Percentiles rank a stretch among this genome's conserved stretches.
phyloP scores from a whole-genome alignment of 768 basidiomycete species.

The Tricholoma furcatifolium region DNA sequence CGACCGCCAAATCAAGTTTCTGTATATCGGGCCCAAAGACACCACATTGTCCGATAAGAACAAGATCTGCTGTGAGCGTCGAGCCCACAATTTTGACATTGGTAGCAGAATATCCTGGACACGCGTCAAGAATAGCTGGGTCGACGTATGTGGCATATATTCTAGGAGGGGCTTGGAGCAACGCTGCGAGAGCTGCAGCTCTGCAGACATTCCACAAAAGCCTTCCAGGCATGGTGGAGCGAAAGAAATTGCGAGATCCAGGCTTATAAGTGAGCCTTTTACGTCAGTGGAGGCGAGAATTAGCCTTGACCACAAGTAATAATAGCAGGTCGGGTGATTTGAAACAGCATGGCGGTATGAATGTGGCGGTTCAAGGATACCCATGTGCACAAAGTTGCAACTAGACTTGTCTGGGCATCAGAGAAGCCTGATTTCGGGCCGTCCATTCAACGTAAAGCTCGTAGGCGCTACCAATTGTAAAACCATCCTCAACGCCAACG shows the following conservation, averaged over 20 bases:
- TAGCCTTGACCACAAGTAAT: too few relatives aligned
- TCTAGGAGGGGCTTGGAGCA: slow-evolving; percentile 1
- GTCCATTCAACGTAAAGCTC: too few relatives aligned
- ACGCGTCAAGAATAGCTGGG: slow-evolving; percentile 47
- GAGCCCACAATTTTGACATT: slow-evolving; percentile 39
- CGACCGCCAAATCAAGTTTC: slow-evolving; percentile 47
- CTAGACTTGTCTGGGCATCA: too few relatives aligned
- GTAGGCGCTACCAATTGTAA: too few relatives aligned
- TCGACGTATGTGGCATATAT: slow-evolving; percentile 22
- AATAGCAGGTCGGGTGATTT: too few relatives aligned
- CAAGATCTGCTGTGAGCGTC: slow-evolving; percentile 48
- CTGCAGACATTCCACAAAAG: slow-evolving; percentile 1
- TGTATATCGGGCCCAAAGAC: slow-evolving; percentile 58
- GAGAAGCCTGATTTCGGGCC: too few relatives aligned
- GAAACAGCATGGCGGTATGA: too few relatives aligned
- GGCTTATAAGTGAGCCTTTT: too few relatives aligned
- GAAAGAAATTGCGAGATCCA: neutral
- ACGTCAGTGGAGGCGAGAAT: too few relatives aligned
- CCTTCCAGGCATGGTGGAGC: slow-evolving; percentile 6
- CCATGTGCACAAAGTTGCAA: too few relatives aligned
- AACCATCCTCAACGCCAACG: too few relatives aligned
- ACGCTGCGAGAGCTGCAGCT: neutral
- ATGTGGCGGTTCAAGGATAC: too few relatives aligned
- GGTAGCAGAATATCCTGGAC: slow-evolving; percentile 56
- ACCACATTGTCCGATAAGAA: slow-evolving; percentile 54